phyloP scores from a whole-genome alignment of 2,329 filamentous ascomycete genomes.

The Penicillium sp. region DNA sequence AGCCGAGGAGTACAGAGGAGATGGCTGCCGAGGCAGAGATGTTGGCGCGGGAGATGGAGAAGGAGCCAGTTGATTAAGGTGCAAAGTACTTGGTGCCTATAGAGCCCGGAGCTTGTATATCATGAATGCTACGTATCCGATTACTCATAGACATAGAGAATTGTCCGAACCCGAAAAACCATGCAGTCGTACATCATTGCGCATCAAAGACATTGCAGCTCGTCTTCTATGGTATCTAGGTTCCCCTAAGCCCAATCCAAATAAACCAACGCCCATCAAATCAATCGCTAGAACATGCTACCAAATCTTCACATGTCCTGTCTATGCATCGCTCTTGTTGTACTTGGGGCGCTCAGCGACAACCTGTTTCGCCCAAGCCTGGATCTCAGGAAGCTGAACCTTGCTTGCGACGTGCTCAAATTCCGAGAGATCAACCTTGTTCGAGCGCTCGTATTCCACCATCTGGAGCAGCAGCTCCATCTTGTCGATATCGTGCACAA shows the following conservation, averaged over 20 bases:
- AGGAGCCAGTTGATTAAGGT: conserved; percentile 33
- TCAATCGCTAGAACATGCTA: background rate
- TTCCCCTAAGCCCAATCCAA: background rate
- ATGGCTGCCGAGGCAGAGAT: conserved; percentile 77
- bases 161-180: background rate
- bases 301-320: background rate
- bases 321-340: conserved; percentile 27
- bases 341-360: conserved; percentile 68
- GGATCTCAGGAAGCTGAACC: conserved; percentile 75
- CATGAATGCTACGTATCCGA: background rate
- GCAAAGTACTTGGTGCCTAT: background rate
- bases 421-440: conserved; percentile 76
- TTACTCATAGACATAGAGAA: background rate
- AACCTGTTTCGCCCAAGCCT: conserved; percentile 75
- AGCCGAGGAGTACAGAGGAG: conserved; percentile 67
- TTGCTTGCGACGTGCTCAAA: conserved; percentile 76
- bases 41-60: conserved; percentile 50
- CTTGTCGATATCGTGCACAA: conserved; percentile 97
- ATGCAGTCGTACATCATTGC: conserved; percentile 11
- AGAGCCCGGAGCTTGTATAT: background rate
- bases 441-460: conserved; percentile 86
- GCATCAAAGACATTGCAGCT: conserved; percentile 12
- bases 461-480: conserved; percentile 93
- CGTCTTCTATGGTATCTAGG: conserved; percentile 20
- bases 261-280: conserved; percentile 14